phyloP scores from a whole-genome alignment of 352 stramenopile genomes.

The Phytopythium montanum region DNA sequence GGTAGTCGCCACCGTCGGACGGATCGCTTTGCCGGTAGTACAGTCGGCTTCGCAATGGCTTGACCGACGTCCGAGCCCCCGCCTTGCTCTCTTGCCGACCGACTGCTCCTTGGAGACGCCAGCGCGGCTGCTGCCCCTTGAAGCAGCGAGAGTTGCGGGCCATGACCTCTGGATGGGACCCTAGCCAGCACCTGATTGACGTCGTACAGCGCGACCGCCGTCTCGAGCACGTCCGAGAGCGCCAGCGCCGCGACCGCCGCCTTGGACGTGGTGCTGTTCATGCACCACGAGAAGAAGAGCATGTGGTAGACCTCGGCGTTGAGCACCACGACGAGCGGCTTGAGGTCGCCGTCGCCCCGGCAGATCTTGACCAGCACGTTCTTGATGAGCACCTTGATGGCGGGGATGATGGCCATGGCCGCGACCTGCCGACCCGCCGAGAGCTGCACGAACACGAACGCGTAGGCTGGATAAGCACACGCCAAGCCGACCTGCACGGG shows the following conservation, averaged over 20 bases:
- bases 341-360: conserved; percentile 13
- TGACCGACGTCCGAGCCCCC: no score
- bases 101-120: no score
- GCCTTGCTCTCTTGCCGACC: no score
- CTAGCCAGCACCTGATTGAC: not conserved
- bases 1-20: no score
- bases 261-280: conserved; percentile 15
- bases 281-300: conserved; percentile 22
- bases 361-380: conserved; percentile 20
- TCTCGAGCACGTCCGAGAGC: conserved; percentile 17
- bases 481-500: not conserved
- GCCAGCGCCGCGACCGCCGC: conserved; percentile 14
- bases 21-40: no score
- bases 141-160: no score
- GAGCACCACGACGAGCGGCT: conserved; percentile 18
- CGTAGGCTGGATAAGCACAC: conserved; percentile 22
- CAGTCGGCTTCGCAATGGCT: no score
- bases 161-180: no score
- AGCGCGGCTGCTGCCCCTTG: no score
- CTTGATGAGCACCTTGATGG: conserved; percentile 22
- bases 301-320: conserved; percentile 24
- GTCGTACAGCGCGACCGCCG: conserved; percentile 8
- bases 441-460: conserved; percentile 17
- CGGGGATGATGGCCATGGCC: conserved; percentile 14
- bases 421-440: conserved; percentile 2